phyloP scores from a whole-genome alignment of 1,284 basidiomycete genomes.

The Farysia itapuensis region DNA sequence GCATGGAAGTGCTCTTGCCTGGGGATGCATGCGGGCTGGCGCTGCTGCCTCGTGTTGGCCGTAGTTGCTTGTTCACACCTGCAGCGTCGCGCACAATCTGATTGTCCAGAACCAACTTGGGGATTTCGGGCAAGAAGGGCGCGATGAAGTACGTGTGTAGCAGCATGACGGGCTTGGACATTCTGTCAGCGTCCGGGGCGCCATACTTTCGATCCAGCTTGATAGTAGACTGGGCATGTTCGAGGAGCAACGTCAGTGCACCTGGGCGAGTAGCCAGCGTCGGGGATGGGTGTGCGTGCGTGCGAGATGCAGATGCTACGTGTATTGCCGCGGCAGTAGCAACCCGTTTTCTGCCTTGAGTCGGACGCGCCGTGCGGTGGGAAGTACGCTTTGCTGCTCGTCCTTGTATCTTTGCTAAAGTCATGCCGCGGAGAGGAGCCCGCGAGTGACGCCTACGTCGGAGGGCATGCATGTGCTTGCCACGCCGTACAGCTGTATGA shows the following conservation, averaged over 20 bases:
- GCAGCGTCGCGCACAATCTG: slow-evolving; percentile 11
- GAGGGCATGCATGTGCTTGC: neutral
- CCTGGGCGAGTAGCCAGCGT: slow-evolving; percentile 34
- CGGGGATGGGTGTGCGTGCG: slow-evolving; percentile 3
- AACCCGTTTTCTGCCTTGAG: too few relatives aligned
- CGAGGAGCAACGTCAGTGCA: slow-evolving; percentile 45
- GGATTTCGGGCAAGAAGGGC: slow-evolving; percentile 39
- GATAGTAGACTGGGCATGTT: slow-evolving; percentile 28
- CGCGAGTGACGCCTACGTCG: neutral
- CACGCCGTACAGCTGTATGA: neutral
- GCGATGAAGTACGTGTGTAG: slow-evolving; percentile 52
- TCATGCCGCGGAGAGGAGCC: neutral
- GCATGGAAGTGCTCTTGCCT: neutral
- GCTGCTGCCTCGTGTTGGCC: too few relatives aligned
- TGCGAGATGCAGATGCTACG: neutral
- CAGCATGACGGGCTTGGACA: slow-evolving; percentile 35
- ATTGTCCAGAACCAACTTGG: slow-evolving; percentile 19
- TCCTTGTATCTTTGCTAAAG: too few relatives aligned
- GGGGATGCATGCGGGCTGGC: neutral
- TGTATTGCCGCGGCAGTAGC: neutral
- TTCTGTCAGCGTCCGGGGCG: slow-evolving; percentile 1
- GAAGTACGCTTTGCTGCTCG: neutral
- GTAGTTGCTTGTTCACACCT: slow-evolving; percentile 17
- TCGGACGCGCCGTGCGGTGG: too few relatives aligned
- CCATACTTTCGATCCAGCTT: slow-evolving; percentile 8